phyloP scores from a whole-genome alignment of 768 basidiomycete genomes.

The Pisolithus orientalis region DNA sequence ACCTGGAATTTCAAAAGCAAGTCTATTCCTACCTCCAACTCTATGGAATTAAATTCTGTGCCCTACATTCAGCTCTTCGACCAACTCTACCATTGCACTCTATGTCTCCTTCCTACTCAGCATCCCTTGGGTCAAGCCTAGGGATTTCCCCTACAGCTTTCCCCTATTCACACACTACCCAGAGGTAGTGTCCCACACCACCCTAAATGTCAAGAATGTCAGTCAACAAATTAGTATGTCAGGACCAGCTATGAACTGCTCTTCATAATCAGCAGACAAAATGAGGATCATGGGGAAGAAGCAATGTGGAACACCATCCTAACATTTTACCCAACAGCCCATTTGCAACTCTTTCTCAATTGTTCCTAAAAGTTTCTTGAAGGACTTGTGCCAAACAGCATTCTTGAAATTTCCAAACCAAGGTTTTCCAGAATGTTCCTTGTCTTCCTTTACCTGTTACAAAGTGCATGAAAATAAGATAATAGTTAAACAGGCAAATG shows the following conservation, averaged over 20 bases:
- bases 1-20: too few species aligned
- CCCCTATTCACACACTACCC: too few species aligned
- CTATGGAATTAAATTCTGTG: too few species aligned
- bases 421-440: conserved; percentile 1
- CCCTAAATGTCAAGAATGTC: conserved; percentile 19
- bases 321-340: conserved; percentile 17
- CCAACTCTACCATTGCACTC: too few species aligned
- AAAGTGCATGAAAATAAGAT: too few species aligned
- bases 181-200: too few species aligned
- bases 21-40: too few species aligned
- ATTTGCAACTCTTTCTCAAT: conserved; percentile 1
- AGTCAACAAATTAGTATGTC: conserved; percentile 9
- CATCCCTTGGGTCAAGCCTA: too few species aligned
- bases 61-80: too few species aligned
- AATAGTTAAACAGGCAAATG: too few species aligned
- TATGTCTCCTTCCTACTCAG: too few species aligned
- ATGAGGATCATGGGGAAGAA: conserved; percentile 33
- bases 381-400: conserved; percentile 7
- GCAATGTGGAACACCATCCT: conserved; percentile 20
- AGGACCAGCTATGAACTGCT: conserved; percentile 35
- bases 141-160: too few species aligned
- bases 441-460: conserved; percentile 2
- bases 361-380: conserved; percentile 3
- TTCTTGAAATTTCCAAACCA: conserved; percentile 7
- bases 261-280: conserved; percentile 37